A percentile compares a stretch with the other conserved stretches of the same genome.
Conservation (phyloP, 495 filamentous ascomycete species). For the Thozetella sp. region DNA sequence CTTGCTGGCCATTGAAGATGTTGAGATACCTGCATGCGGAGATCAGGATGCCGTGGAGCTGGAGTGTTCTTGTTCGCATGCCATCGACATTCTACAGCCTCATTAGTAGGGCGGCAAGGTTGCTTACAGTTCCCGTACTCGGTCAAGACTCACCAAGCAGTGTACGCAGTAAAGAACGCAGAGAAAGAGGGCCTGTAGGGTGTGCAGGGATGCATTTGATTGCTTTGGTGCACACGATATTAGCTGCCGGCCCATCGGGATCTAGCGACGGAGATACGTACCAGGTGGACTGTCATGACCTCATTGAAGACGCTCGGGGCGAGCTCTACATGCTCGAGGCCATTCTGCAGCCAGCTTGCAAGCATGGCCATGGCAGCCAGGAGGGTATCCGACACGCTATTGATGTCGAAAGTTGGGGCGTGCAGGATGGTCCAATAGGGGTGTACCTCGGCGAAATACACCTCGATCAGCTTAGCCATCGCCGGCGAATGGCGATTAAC, state of each 20-base stretch:
- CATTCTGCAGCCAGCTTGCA: slow-evolving; percentile 25
- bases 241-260: too few relatives aligned
- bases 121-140: too few relatives aligned
- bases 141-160: slow-evolving; percentile 22
- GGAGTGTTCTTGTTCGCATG: slow-evolving; percentile 27
- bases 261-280: neutral
- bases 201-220: slow-evolving; percentile 17
- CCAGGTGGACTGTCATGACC: slow-evolving; percentile 5
- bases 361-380: slow-evolving; percentile 27
- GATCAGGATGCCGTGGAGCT: slow-evolving; percentile 21
- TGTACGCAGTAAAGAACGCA: slow-evolving; percentile 24
- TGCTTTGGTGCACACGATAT: slow-evolving; percentile 12
- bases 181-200: slow-evolving; percentile 25
- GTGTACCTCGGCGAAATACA: slow-evolving; percentile 28
- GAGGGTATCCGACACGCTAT: slow-evolving; percentile 15
- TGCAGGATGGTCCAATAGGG: slow-evolving; percentile 34
- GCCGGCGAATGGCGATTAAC: slow-evolving; percentile 11
- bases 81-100: slow-evolving; percentile 22
- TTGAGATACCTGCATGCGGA: slow-evolving; percentile 27
- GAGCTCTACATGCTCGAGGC: slow-evolving; percentile 19
- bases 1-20: slow-evolving; percentile 29
- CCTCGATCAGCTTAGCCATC: slow-evolving; percentile 18
- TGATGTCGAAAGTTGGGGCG: slow-evolving; percentile 23
- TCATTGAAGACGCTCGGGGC: slow-evolving; percentile 23
- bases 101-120: too few relatives aligned